These are phyloP conservation scores for Sclerotinia spermophila DNA, from an alignment of 2,329 filamentous ascomycete species.

Conservation along the genomic window DNA sequence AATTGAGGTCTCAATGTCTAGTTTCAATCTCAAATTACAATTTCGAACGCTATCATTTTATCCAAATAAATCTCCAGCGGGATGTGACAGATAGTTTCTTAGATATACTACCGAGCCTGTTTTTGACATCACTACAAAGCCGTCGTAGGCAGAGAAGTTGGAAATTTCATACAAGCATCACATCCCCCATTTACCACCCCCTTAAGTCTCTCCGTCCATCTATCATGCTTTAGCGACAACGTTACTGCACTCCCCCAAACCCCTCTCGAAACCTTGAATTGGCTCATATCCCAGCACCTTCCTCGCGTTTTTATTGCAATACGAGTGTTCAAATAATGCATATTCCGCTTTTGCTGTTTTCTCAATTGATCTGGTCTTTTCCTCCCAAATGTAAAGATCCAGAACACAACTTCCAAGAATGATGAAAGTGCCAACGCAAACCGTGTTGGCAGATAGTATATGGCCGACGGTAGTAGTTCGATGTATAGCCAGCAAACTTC, in stretches of 20 bases:
- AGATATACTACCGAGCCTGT: neutral
- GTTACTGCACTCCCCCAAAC: neutral
- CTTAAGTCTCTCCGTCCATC: slow-evolving; percentile 2
- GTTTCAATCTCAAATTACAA: neutral
- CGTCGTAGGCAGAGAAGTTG: neutral
- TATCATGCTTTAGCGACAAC: slow-evolving; percentile 2
- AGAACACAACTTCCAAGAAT: neutral
- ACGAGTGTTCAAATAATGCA: slow-evolving; percentile 8
- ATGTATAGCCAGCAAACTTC: neutral
- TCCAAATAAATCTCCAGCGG: neutral
- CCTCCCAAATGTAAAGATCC: slow-evolving; percentile 7
- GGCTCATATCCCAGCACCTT: neutral
- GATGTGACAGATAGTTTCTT: neutral
- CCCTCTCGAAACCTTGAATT: neutral
- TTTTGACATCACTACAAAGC: neutral
- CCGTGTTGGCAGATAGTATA: neutral
- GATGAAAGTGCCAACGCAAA: slow-evolving; percentile 2
- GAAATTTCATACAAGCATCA: neutral
- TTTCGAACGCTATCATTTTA: too few relatives aligned
- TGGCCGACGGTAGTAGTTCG: neutral
- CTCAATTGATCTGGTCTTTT: neutral
- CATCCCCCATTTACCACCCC: neutral
- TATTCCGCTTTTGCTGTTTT: slow-evolving; percentile 11
- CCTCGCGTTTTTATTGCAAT: neutral
- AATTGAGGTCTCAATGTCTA: neutral